A percentile compares a stretch with the other conserved stretches of the same genome.
These are phyloP conservation scores for Biscutella laevigata DNA, from an alignment of 441 rosid species.

Conservation along the genomic window DNA sequence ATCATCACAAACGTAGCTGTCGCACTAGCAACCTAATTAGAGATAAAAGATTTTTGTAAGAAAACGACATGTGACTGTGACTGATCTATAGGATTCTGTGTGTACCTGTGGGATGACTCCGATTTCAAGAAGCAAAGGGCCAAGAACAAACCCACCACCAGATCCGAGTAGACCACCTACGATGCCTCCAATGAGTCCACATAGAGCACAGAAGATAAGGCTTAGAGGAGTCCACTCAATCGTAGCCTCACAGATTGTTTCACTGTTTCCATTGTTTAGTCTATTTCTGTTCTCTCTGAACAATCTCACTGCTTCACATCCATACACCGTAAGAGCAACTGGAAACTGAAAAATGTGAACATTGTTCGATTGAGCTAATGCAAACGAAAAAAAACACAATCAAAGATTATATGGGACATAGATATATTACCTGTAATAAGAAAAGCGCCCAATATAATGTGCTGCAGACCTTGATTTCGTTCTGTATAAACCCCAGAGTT, in stretches of 20 bases:
- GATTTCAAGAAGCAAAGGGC: constrained; percentile 86
- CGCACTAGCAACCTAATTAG: constrained; percentile 68
- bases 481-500: constrained; percentile 36
- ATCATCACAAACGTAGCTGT: constrained; percentile 95
- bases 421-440: constrained; percentile 51
- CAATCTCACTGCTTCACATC: constrained; percentile 57
- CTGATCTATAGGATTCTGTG: neutral
- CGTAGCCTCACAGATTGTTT: constrained; percentile 65
- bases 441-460: constrained; percentile 67
- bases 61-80: neutral
- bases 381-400: neutral
- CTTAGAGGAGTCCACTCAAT: constrained; percentile 73
- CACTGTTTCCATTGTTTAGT: constrained; percentile 43
- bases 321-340: constrained; percentile 44
- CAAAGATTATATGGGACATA: neutral
- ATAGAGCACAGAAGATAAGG: constrained; percentile 68
- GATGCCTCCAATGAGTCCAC: constrained; percentile 69
- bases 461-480: constrained; percentile 57
- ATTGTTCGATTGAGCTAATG: neutral
- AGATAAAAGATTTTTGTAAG: neutral
- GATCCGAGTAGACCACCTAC: constrained; percentile 92
- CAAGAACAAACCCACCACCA: constrained; percentile 87
- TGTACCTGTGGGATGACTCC: constrained; percentile 88
- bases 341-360: too few species aligned
- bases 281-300: constrained; percentile 48